Evolutionary conservation across 345 rosid species (phyloP).

Genomic region (Acer saccharum): DNA sequence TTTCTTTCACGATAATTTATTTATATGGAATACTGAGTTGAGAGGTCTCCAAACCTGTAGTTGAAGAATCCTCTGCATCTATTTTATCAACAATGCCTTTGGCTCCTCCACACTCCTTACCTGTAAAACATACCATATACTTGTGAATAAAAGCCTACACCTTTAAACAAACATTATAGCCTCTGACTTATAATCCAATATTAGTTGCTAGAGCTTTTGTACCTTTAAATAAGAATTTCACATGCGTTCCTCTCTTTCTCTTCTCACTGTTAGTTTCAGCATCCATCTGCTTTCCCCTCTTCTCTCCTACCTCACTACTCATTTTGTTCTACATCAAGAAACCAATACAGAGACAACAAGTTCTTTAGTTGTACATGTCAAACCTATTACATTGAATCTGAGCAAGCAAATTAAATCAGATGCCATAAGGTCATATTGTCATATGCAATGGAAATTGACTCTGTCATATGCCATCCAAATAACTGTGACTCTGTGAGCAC

Average conservation of each 20-base stretch:
- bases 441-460: no score
- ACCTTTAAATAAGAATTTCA: background rate
- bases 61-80: background rate
- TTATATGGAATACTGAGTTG: background rate
- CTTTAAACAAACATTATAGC: background rate
- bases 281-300: background rate
- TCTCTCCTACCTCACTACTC: no score
- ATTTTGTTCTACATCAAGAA: no score
- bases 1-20: background rate
- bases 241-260: conserved; percentile 12
- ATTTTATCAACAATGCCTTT: background rate
- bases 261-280: background rate
- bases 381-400: no score
- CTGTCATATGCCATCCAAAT: no score
- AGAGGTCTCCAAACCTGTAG: background rate
- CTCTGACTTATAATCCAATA: background rate
- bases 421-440: no score
- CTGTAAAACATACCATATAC: background rate
- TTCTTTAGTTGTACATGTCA: no score
- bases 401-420: no score
- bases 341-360: no score
- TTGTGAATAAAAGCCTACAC: background rate
- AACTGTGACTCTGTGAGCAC: no score
- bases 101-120: background rate
- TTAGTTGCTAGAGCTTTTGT: background rate